A percentile compares a stretch with the other conserved stretches of the same genome.
phyloP scores from a whole-genome alignment of 2,329 filamentous ascomycete genomes.

The Penicillium sumatraense region DNA sequence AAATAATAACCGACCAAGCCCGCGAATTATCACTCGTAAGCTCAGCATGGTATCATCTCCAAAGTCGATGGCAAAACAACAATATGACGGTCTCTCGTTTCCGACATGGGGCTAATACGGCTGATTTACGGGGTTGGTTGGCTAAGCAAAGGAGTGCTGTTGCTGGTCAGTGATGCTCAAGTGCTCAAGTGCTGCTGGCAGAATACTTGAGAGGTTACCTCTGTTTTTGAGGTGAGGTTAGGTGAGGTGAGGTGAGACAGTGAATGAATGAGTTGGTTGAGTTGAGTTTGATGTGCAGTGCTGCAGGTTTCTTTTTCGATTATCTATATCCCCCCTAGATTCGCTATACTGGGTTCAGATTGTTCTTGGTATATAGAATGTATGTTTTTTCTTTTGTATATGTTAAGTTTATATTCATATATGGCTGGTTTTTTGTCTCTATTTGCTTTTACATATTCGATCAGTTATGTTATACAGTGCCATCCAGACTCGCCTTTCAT shows the following conservation, averaged over 20 bases:
- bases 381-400: conserved; percentile 3
- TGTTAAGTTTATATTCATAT: conserved; percentile 4
- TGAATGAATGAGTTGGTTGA: no score
- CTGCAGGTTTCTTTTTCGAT: background rate
- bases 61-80: conserved; percentile 49
- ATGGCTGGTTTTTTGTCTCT: background rate
- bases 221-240: background rate
- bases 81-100: conserved; percentile 48
- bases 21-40: conserved; percentile 51
- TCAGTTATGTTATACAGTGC: no score
- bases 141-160: conserved; percentile 49
- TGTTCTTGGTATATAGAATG: conserved; percentile 13
- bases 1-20: conserved; percentile 44
- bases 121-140: conserved; percentile 50
- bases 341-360: conserved; percentile 6
- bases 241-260: no score
- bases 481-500: no score
- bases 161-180: conserved; percentile 36
- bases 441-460: no score
- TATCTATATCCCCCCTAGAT: conserved; percentile 17
- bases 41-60: conserved; percentile 54
- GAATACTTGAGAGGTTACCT: background rate
- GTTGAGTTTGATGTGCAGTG: no score
- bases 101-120: conserved; percentile 40
- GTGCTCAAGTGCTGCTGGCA: conserved; percentile 1